Percentiles rank a stretch among this genome's conserved stretches.
These are phyloP conservation scores for Starmerella powellii DNA, from an alignment of 805 yeast species.

Conservation along the genomic window DNA sequence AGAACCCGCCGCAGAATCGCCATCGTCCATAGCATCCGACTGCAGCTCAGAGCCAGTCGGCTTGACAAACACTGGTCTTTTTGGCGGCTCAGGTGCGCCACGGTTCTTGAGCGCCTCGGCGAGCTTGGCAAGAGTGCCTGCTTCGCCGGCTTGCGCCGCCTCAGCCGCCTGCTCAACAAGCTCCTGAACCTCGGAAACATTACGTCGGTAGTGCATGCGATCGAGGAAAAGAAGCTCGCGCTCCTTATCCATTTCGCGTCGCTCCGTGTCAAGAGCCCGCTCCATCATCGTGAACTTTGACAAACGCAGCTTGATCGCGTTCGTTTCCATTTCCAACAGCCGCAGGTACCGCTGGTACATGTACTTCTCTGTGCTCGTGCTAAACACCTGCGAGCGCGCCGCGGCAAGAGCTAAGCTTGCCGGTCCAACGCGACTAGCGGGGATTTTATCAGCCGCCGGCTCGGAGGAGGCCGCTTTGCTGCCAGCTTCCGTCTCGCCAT, in stretches of 20 bases:
- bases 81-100: constrained; percentile 16
- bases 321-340: constrained; percentile 56
- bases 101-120: constrained; percentile 15
- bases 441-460: not conserved
- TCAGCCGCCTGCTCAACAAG: constrained; percentile 39
- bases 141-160: constrained; percentile 23
- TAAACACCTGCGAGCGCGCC: constrained; percentile 22
- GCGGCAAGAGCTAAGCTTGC: constrained; percentile 56
- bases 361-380: constrained; percentile 32
- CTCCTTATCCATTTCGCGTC: constrained; percentile 33
- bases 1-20: constrained; percentile 46
- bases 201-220: constrained; percentile 53
- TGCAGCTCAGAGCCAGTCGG: constrained; percentile 15
- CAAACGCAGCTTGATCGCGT: constrained; percentile 64
- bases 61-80: constrained; percentile 13
- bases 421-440: constrained; percentile 32
- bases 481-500: no score
- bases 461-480: no score
- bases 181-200: constrained; percentile 42
- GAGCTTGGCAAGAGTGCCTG: constrained; percentile 21
- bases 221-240: constrained; percentile 47
- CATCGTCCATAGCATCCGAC: constrained; percentile 28
- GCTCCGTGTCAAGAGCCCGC: constrained; percentile 35
- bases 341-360: constrained; percentile 44
- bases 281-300: constrained; percentile 57